phyloP scores from a whole-genome alignment of 805 yeast genomes.

The Candida krabiensis region DNA sequence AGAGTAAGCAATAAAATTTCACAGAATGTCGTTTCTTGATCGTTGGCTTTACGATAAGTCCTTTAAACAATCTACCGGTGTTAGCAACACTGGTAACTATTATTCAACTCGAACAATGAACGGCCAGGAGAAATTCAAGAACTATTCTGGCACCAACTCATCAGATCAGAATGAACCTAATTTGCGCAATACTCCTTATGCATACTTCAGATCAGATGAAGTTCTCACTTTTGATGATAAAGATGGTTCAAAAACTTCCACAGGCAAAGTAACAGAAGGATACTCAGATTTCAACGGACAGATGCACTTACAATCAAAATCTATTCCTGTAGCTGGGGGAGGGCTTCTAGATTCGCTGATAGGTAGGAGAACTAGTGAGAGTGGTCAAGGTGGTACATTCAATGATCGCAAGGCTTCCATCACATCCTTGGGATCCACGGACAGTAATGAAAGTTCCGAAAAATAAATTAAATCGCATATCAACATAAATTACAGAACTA shows the following conservation, averaged over 20 bases:
- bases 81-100: slow-evolving; percentile 27
- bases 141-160: slow-evolving; percentile 7
- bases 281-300: slow-evolving; percentile 1
- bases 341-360: slow-evolving; percentile 1
- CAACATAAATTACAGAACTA: no score
- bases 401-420: slow-evolving; percentile 15
- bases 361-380: slow-evolving; percentile 3
- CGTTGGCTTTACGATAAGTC: slow-evolving; percentile 33
- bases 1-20: no score
- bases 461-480: no score
- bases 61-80: slow-evolving; percentile 17
- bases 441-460: neutral
- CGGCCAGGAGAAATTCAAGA: slow-evolving; percentile 13
- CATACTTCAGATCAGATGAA: slow-evolving; percentile 22
- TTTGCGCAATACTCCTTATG: slow-evolving; percentile 30
- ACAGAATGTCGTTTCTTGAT: slow-evolving; percentile 36
- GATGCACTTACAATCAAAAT: slow-evolving; percentile 4
- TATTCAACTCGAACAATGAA: slow-evolving; percentile 15
- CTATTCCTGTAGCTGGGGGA: no score
- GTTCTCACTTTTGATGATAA: slow-evolving; percentile 4
- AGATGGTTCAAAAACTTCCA: slow-evolving; percentile 2
- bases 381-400: neutral
- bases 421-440: slow-evolving; percentile 6
- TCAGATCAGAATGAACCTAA: slow-evolving; percentile 27
- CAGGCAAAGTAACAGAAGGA: no score